Evolutionary conservation across 148 eudicot species (phyloP).

Genomic region (Limonium bicolor): DNA sequence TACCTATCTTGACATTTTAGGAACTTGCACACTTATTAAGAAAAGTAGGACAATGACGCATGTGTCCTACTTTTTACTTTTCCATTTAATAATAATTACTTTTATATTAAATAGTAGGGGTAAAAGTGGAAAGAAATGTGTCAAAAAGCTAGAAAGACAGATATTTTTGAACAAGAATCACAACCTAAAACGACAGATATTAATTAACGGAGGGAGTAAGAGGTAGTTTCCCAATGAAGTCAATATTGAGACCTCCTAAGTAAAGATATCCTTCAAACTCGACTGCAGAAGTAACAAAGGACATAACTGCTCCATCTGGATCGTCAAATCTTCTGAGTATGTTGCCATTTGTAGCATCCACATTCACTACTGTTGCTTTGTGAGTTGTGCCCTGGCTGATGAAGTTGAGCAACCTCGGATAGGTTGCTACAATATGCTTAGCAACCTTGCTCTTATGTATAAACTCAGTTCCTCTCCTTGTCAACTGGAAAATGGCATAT

Average conservation of each 20-base stretch:
- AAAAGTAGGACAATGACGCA: too few relatives aligned
- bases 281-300: slow-evolving; percentile 58
- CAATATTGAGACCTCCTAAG: slow-evolving; percentile 40
- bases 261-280: slow-evolving; percentile 66
- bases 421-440: slow-evolving; percentile 36
- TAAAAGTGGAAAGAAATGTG: too few relatives aligned
- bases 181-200: too few relatives aligned
- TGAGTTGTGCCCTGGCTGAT: slow-evolving; percentile 10
- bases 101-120: too few relatives aligned
- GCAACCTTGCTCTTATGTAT: slow-evolving; percentile 29
- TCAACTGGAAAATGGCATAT: slow-evolving; percentile 18
- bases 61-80: too few relatives aligned
- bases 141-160: too few relatives aligned
- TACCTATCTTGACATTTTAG: too few relatives aligned
- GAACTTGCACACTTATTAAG: too few relatives aligned
- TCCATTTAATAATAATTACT: too few relatives aligned
- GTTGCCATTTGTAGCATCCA: slow-evolving; percentile 38
- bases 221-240: slow-evolving; percentile 59
- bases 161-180: too few relatives aligned
- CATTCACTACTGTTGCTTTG: slow-evolving; percentile 51
- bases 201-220: too few relatives aligned
- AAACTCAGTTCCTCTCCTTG: slow-evolving; percentile 16
- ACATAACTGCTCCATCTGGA: slow-evolving; percentile 41
- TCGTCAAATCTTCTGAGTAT: slow-evolving; percentile 42
- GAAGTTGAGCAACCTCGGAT: slow-evolving; percentile 15